A percentile compares a stretch with the other conserved stretches of the same genome.
Conservation (phyloP, 2,329 filamentous ascomycete species). For the Tolypocladium ovalisporum region DNA sequence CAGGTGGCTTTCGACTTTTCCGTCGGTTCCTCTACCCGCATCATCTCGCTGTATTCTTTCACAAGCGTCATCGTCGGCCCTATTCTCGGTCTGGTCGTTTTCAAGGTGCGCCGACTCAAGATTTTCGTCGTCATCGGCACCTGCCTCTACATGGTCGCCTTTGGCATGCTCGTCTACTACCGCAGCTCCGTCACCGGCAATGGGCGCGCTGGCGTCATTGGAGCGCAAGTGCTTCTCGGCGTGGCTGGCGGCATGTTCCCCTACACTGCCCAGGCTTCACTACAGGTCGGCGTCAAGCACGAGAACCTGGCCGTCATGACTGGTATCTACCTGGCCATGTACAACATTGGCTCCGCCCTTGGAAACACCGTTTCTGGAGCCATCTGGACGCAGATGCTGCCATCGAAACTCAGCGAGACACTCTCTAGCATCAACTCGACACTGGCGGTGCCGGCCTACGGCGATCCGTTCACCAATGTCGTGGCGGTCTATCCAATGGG, state of each 20-base stretch:
- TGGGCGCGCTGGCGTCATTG: slow-evolving; percentile 40
- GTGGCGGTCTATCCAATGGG: slow-evolving; percentile 26
- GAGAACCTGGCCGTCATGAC: slow-evolving; percentile 28
- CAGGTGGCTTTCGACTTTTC: slow-evolving; percentile 46
- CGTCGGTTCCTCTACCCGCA: slow-evolving; percentile 41
- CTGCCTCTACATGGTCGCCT: slow-evolving; percentile 42
- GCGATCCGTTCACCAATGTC: slow-evolving; percentile 24
- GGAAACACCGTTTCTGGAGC: slow-evolving; percentile 28
- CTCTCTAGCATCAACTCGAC: slow-evolving; percentile 21
- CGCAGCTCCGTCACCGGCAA: slow-evolving; percentile 32
- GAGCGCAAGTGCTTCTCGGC: slow-evolving; percentile 44
- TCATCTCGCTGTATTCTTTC: slow-evolving; percentile 42
- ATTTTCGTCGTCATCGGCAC: slow-evolving; percentile 47
- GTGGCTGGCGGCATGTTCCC: slow-evolving; percentile 47
- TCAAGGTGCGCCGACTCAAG: slow-evolving; percentile 42
- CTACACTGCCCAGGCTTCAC: slow-evolving; percentile 27
- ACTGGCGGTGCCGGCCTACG: slow-evolving; percentile 23
- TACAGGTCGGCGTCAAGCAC: slow-evolving; percentile 23
- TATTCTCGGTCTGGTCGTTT: slow-evolving; percentile 38
- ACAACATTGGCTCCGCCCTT: slow-evolving; percentile 29
- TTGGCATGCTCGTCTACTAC: slow-evolving; percentile 44
- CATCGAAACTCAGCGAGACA: slow-evolving; percentile 17
- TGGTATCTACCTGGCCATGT: slow-evolving; percentile 26
- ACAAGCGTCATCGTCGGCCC: slow-evolving; percentile 43
- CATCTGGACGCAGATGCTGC: slow-evolving; percentile 30